Evolutionary conservation across 352 stramenopile species (phyloP), one percentile per base, ranked within the genome.

Genomic region (Phytophthora agathidicida): DNA sequence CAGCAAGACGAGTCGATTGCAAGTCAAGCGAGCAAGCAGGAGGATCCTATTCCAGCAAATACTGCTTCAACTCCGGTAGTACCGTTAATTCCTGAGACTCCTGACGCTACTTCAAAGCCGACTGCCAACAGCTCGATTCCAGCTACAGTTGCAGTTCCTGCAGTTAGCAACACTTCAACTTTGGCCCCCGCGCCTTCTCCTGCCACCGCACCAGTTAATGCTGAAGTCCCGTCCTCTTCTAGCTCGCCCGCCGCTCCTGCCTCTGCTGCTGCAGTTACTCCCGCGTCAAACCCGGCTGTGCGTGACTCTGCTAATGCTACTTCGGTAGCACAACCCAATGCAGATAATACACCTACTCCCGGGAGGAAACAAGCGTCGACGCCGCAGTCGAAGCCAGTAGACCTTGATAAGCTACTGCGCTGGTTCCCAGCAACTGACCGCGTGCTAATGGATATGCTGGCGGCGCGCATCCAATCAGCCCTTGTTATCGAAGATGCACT

Each of bases 401-500:
- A 66, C 39, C 49, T 80, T 24, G 63, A 77, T 2, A 64, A 63
- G 38, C 30, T 80, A 23, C 38, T 74, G 28, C 52, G 44, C 6
- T 75, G 48, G 39, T 80, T 77, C 41, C 67, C 66, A 7, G 69
- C 71, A 30, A 54, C 47, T 13, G 63, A 80, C 32, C 30, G 10
- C 11, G 30, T 55, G 8, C 33, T 75, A 16, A 45, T 69, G 23
- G 51, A 62, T 11, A 65, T 64, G 56, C 32, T 83, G 10, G 56
- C 56, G 30, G 23, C 20, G 10, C 64, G 47, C n/a, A 54, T 78
- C 20, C 47, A 74, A 49, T 17, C 51, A 20, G 71, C 68, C 7
- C 57, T 81, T 45, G 20, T 32, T 8, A 49, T 74, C 9, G 71
- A 80, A 45, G 75, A 84, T 56, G 75, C 71, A 26, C 57, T 81